A percentile compares a stretch with the other conserved stretches of the same genome.
Evolutionary conservation across 306 rosid genomes (phyloP).

Genomic region (Castanopsis chinensis): DNA sequence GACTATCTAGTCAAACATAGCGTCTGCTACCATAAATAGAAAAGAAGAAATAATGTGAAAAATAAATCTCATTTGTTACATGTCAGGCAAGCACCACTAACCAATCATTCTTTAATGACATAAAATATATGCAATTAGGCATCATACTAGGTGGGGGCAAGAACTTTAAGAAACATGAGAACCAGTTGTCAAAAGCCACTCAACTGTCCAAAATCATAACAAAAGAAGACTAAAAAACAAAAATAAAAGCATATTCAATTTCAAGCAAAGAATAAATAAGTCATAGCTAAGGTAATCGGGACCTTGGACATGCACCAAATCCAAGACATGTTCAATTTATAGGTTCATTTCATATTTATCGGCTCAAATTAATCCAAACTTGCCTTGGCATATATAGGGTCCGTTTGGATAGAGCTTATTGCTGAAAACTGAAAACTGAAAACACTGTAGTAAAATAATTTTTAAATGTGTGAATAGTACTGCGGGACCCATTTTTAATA

Average conservation of each 20-base stretch:
- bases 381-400: not conserved
- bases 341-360: not conserved
- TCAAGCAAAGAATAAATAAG: not conserved
- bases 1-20: conserved; percentile 82
- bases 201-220: not conserved
- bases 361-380: not conserved
- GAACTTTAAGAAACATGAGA: too few species aligned
- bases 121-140: not conserved
- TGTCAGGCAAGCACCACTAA: not conserved
- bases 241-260: not conserved
- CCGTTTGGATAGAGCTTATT: too few species aligned
- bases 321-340: not conserved
- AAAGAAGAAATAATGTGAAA: conserved; percentile 16
- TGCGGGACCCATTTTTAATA: too few species aligned
- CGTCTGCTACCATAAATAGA: conserved; percentile 50
- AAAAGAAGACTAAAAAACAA: not conserved
- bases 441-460: too few species aligned
- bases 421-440: too few species aligned
- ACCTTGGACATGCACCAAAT: not conserved
- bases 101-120: not conserved
- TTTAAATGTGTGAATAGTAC: too few species aligned
- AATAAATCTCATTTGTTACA: not conserved
- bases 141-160: not conserved
- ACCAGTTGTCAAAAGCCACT: not conserved
- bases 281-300: not conserved